phyloP scores from a whole-genome alignment of 108 stramenopile species.

The Nitzschia sp. region DNA sequence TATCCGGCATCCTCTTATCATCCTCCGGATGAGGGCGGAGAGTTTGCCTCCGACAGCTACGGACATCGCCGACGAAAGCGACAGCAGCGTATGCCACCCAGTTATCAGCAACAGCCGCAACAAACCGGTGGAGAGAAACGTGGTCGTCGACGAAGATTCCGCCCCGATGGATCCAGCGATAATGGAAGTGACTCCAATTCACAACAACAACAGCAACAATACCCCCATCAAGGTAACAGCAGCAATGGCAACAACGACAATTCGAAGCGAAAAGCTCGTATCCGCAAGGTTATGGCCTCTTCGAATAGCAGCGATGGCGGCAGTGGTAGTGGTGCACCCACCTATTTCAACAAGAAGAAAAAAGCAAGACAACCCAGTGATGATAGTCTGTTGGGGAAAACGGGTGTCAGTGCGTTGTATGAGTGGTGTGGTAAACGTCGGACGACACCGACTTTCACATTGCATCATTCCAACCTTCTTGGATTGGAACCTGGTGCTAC shows the following conservation, averaged over 20 bases:
- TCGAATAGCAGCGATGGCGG: constrained; percentile 30
- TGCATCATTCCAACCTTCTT: not conserved
- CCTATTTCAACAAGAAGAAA: constrained; percentile 39
- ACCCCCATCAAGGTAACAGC: constrained; percentile 8
- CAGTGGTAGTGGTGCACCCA: constrained; percentile 10
- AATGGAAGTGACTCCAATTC: not conserved
- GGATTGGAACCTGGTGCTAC: not conserved
- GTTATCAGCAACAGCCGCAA: constrained; percentile 13
- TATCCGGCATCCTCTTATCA: not conserved
- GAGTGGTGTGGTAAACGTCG: constrained; percentile 81
- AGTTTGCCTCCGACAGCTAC: not conserved
- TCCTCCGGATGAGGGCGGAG: not conserved
- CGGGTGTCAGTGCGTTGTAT: constrained; percentile 72
- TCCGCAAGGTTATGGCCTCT: constrained; percentile 21
- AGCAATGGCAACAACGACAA: not conserved
- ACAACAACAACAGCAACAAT: not conserved
- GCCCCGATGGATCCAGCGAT: constrained; percentile 25
- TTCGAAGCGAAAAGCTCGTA: constrained; percentile 1
- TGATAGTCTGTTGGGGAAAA: constrained; percentile 70
- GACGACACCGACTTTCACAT: constrained; percentile 25
- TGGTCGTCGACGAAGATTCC: constrained; percentile 28
- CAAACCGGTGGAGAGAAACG: constrained; percentile 13
- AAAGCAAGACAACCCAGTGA: constrained; percentile 52
- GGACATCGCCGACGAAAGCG: constrained; percentile 33
- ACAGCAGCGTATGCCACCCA: constrained; percentile 10